Base-by-base conservation (phyloP, 1,284 basidiomycete genomes). In the Phlebopus sp. region DNA sequence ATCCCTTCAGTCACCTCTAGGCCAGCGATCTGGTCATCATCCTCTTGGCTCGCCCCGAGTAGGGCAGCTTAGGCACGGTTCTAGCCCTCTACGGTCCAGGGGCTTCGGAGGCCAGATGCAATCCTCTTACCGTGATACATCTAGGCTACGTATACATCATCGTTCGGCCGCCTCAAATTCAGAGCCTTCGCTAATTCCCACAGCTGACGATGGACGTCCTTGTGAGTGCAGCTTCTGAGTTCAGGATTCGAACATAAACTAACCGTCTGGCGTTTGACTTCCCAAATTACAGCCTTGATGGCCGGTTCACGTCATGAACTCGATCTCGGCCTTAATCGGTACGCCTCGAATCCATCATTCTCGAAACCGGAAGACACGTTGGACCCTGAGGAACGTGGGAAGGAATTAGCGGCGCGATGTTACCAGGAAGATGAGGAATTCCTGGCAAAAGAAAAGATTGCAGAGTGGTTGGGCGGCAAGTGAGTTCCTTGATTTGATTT, bases 391-490 rank as follows among this genome's bases (percentile, higher is more conserved):
- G 70, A 76, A 21, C 77, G 81, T 51, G 92, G 83, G 0, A 81
- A 80, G 58, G 84, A 85, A 42, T 68, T 92, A 37, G 94, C 95
- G 0, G 69, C 73, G 41, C 81, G 84, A 50, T 94, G 91, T 64
- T 92, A 90, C 80, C 78, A 82, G n/a, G 91, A 94, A 61, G 92
- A 98, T 60, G 84, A 88, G 55, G 77, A 78, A 3, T 94, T 94
- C 64, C 66, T 96, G 55, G 76, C 82, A 88, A 85, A 85, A 58
- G 93, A 96, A 58, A 96, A 95, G 73, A 91, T 97, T 59, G 93
- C 96, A 1, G 92, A 97, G 67, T 98, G 92, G 86, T 75, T 99
- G 35, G 96, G 96, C 55, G 87, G 92, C 60, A 73, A 82, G 86
- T 94, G 58, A 71, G 92, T 84, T 4, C 30, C 37, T 47, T 25